These are phyloP conservation scores for Physcomitrium patens DNA, from an alignment of 225 moss, liverwort and hornwort species.

Conservation along the genomic window DNA sequence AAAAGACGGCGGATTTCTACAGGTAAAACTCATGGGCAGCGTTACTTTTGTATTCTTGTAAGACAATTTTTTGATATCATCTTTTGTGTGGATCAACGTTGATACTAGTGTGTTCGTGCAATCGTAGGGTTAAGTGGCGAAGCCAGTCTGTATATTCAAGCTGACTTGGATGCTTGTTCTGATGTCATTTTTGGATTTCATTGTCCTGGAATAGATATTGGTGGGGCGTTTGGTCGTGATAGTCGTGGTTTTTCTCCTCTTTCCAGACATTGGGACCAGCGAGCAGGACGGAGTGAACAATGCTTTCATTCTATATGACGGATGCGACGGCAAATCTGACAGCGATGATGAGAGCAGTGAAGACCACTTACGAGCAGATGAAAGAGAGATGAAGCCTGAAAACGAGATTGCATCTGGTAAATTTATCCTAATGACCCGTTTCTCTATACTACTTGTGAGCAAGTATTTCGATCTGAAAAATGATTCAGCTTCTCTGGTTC, in stretches of 20 bases:
- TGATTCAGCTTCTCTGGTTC: background rate
- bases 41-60: background rate
- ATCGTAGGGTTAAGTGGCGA: background rate
- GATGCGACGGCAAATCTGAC: slow-evolving; percentile 57
- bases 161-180: background rate
- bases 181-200: background rate
- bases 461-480: slow-evolving; percentile 20
- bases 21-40: slow-evolving; percentile 30
- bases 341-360: slow-evolving; percentile 60
- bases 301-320: slow-evolving; percentile 57
- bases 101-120: slow-evolving; percentile 13
- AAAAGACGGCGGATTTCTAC: slow-evolving; percentile 64
- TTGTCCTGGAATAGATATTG: background rate
- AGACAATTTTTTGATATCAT: background rate
- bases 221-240: slow-evolving; percentile 24
- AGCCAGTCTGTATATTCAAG: background rate
- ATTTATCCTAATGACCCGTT: slow-evolving; percentile 7
- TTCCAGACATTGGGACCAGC: slow-evolving; percentile 61
- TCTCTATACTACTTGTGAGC: background rate
- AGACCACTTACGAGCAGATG: slow-evolving; percentile 55
- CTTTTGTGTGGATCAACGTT: background rate
- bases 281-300: slow-evolving; percentile 66
- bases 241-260: slow-evolving; percentile 1
- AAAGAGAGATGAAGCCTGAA: slow-evolving; percentile 62
- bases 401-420: slow-evolving; percentile 53